Evolutionary conservation across 129 eudicot species (phyloP), one percentile per base, ranked within the genome.

Genomic region (Dittrichia graveolens): DNA sequence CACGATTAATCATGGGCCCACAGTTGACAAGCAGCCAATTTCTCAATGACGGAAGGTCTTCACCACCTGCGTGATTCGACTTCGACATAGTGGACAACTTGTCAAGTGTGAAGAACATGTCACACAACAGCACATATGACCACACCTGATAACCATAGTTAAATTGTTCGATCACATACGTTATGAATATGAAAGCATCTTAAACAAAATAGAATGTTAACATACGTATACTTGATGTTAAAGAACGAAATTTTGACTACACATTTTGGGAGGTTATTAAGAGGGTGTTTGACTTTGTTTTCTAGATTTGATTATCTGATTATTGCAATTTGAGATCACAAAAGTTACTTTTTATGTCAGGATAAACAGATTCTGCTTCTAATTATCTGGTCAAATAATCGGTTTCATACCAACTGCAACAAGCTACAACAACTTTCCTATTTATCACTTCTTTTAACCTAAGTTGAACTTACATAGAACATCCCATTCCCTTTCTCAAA

Each of bases 61-160:
- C 46, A 90, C 97, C 35, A 86, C 91, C 80, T 88, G 96, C 38
- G 82, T 88, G 70, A 91, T 86, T 75, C 83, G 76, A 77, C 90
- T 74, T 69, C 96, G 83, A 74, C 99, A 95, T 62, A 95, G 85
- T 15, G 99, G 99, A 77, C 99, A 95, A 57, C 75, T 80, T 38
- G 88, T 74, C 75, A 95, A 60, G 57, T 79, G 91, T 39, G 97
- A 88, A 44, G 97, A 90, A 77, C 99, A 91, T 34, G 83, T 60
- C 74, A 78, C 83, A 78, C 99, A 90, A 74, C 96, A 90, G 83
- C 96, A 88, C 99, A 90, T 90, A 75, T 95, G 99, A 76, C 99
- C 99, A 68, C 99, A 95, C 85, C 99, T 95, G 96, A 74, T 80
- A 75, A 67, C 49, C 74, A 74, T 67, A 49, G 46, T 1, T 48